Conservation (phyloP, 192 early-diverging fungal species). For the Gaertneriomyces sp. region DNA sequence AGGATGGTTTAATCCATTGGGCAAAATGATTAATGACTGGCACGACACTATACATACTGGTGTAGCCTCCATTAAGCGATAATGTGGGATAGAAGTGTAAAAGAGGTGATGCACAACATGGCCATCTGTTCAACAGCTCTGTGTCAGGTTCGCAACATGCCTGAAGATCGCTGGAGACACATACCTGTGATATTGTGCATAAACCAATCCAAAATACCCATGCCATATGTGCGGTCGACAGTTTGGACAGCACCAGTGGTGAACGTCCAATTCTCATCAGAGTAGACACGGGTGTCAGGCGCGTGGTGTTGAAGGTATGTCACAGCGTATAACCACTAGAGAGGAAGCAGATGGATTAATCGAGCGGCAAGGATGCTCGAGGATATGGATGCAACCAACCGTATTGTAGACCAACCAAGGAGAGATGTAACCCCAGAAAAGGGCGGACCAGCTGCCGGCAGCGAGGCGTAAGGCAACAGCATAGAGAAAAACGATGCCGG, state of each 20-base stretch:
- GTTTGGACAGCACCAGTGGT: conserved; percentile 40
- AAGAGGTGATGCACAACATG: conserved; percentile 49
- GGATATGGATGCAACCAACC: conserved; percentile 17
- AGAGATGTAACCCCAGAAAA: conserved; percentile 22
- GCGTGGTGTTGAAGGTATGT: conserved; percentile 46
- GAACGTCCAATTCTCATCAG: conserved; percentile 36
- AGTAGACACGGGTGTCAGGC: conserved; percentile 31
- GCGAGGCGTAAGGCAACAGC: conserved; percentile 16
- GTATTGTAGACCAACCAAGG: conserved; percentile 46
- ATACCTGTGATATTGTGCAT: conserved; percentile 44
- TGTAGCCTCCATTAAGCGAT: conserved; percentile 45
- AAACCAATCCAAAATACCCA: conserved; percentile 32
- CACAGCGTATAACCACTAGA: conserved; percentile 43
- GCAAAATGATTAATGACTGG: neutral
- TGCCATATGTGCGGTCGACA: conserved; percentile 43
- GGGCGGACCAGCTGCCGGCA: conserved; percentile 24
- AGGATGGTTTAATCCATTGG: neutral
- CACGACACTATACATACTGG: conserved; percentile 7
- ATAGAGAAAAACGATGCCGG: conserved; percentile 25
- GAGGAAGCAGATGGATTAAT: conserved; percentile 11
- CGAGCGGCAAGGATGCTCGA: neutral
- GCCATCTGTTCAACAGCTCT: conserved; percentile 16
- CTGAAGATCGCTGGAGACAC: too few relatives aligned
- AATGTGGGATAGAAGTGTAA: conserved; percentile 44
- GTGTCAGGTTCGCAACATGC: too few relatives aligned